These are phyloP conservation scores for Russula vinacea DNA, from an alignment of 768 basidiomycete genomes.

Conservation along the genomic window DNA sequence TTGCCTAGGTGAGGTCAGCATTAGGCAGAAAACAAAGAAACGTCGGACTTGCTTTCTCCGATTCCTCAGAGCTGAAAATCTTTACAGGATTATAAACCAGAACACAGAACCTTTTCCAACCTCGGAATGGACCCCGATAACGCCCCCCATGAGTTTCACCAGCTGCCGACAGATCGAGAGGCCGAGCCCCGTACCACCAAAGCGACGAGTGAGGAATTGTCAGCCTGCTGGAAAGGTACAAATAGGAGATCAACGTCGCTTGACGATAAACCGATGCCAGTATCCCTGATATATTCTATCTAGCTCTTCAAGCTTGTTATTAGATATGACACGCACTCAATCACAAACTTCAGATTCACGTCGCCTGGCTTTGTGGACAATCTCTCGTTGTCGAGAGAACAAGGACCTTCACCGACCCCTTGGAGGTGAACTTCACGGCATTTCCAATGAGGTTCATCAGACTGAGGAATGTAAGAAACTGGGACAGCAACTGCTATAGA, in stretches of 20 bases:
- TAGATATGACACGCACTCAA: slow-evolving; percentile 44
- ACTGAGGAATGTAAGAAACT: slow-evolving; percentile 40
- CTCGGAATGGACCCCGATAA: slow-evolving; percentile 66
- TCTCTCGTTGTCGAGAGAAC: slow-evolving; percentile 48
- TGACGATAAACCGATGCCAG: slow-evolving; percentile 66
- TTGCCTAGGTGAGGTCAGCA: slow-evolving; percentile 38
- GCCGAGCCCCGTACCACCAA: slow-evolving; percentile 76
- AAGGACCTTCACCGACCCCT: slow-evolving; percentile 62
- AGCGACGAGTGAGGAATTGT: slow-evolving; percentile 72
- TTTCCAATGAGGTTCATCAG: slow-evolving; percentile 77
- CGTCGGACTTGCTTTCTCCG: slow-evolving; percentile 45
- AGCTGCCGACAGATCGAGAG: slow-evolving; percentile 71
- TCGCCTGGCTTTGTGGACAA: slow-evolving; percentile 40
- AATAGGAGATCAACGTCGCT: slow-evolving; percentile 67
- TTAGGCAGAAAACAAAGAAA: neutral
- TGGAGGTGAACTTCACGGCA: slow-evolving; percentile 68
- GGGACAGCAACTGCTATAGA: neutral
- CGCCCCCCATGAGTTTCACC: slow-evolving; percentile 73
- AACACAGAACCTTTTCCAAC: slow-evolving; percentile 62
- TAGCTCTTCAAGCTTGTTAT: neutral
- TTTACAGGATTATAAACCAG: slow-evolving; percentile 70
- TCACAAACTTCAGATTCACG: slow-evolving; percentile 59
- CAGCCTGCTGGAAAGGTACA: slow-evolving; percentile 74
- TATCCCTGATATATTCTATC: slow-evolving; percentile 48
- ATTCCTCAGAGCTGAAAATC: slow-evolving; percentile 53